A percentile compares a stretch with the other conserved stretches of the same genome.
Evolutionary conservation across 805 yeast genomes (phyloP).

Genomic region (Candida pseudofarinosa): DNA sequence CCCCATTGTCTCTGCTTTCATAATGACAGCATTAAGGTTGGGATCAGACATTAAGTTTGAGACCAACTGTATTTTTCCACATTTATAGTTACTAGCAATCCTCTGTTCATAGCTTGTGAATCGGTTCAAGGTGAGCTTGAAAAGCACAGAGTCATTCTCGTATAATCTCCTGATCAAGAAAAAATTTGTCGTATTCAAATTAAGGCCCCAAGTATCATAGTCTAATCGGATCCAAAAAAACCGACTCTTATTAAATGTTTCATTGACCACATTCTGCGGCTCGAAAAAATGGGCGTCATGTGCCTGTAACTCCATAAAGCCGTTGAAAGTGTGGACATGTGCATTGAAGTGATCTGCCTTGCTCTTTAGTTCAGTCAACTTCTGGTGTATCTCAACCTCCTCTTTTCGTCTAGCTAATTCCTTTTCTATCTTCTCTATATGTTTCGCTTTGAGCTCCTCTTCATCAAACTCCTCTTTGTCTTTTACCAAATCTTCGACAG

Average conservation of each 20-base stretch:
- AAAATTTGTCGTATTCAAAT: slow-evolving; percentile 5
- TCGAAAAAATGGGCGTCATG: slow-evolving; percentile 8
- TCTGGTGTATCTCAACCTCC: slow-evolving; percentile 8
- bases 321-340: slow-evolving; percentile 35
- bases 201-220: slow-evolving; percentile 29
- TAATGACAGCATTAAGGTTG: slow-evolving; percentile 15
- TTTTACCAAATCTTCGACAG: slow-evolving; percentile 27
- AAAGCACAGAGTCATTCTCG: slow-evolving; percentile 4
- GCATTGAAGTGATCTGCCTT: slow-evolving; percentile 15
- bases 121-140: slow-evolving; percentile 9
- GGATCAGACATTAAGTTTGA: slow-evolving; percentile 6
- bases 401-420: slow-evolving; percentile 10
- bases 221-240: slow-evolving; percentile 29
- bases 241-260: slow-evolving; percentile 9
- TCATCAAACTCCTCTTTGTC: slow-evolving; percentile 9
- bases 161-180: slow-evolving; percentile 6
- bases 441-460: slow-evolving; percentile 7
- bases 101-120: slow-evolving; percentile 13
- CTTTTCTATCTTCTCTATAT: slow-evolving; percentile 6
- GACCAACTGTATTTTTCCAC: slow-evolving; percentile 9
- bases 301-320: slow-evolving; percentile 25
- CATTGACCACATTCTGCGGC: slow-evolving; percentile 9
- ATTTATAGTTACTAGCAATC: slow-evolving; percentile 17
- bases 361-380: slow-evolving; percentile 9
- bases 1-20: slow-evolving; percentile 14